These are phyloP conservation scores for Fusarium denticulatum DNA, from an alignment of 2,329 filamentous ascomycete genomes.

Conservation along the genomic window DNA sequence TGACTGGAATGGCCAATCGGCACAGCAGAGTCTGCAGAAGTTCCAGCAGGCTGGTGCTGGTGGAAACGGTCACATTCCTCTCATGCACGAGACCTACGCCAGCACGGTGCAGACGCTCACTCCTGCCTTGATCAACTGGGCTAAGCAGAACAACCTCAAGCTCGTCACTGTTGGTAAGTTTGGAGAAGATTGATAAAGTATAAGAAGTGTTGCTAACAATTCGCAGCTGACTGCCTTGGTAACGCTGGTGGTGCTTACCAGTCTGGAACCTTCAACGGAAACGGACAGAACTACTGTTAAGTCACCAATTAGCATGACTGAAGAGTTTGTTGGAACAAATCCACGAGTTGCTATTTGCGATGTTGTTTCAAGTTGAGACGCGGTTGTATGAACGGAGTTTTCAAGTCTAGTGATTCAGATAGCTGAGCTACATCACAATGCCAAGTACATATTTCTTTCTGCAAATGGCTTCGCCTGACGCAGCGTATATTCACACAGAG, in stretches of 20 bases:
- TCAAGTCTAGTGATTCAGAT: not conserved
- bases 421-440: not conserved
- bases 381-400: not conserved
- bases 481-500: too few species aligned
- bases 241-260: constrained; percentile 28
- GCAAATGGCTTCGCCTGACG: accelerated
- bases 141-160: constrained; percentile 57
- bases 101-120: constrained; percentile 60
- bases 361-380: not conserved
- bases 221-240: constrained; percentile 25
- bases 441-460: not conserved
- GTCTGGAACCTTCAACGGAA: constrained; percentile 17
- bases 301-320: not conserved
- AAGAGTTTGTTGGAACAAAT: not conserved
- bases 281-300: constrained; percentile 23
- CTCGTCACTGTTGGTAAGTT: constrained; percentile 62
- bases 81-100: constrained; percentile 66
- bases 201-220: not conserved
- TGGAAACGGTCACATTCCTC: constrained; percentile 63
- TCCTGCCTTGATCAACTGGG: constrained; percentile 62
- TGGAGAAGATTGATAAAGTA: accelerated
- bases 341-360: accelerated
- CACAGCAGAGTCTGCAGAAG: constrained; percentile 61
- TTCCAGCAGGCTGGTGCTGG: constrained; percentile 57
- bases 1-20: constrained; percentile 66